Base-by-base conservation (phyloP, 2,329 filamentous ascomycete species). In the Thermoascus crustaceus region DNA sequence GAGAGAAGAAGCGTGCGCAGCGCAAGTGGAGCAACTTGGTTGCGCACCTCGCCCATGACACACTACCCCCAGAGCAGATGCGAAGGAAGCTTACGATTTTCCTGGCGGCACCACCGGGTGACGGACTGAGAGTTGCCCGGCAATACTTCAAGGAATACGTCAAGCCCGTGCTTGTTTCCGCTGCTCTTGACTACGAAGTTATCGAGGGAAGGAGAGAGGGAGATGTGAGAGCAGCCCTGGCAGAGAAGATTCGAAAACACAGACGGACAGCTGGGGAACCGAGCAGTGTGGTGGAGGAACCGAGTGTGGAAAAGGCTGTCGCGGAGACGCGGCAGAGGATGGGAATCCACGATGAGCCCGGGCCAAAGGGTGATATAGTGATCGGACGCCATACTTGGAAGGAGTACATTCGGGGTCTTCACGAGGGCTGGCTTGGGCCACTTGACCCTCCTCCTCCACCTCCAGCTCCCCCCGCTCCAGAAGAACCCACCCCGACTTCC, bases 61-160 rank as follows among this genome's bases (percentile, higher is more conserved):
- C 81, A 30, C 63, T 96, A n/a, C 63, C 75, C 14, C 66, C 82
- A 20, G 80, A 76, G 48, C 74, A 80, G 48, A 76, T 94, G 58
- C 85, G 85, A 30, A 79, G 91, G 40, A 86, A 82, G 54, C 69
- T 98, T 44, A 91, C 87, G 23, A 75, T 98, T 38, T 91, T 85
- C 60, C 71, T 98, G 35, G 78, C 85, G 43, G 81, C 83, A 3
- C 88, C 91, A 4, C 91, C 91, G 0, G 85, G 82, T 8, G 89
- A 96, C 61, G 82, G 85, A 4, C 66, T 96, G 35, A 76, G 87
- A 38, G 65, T 76, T 26, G 85, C 88, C n/a, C 82, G 94, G 50
- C 87, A 96, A 48, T 88, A 96, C 63, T 98, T 94, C 62, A 81
- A 87, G 53, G 85, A 94, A 58, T 98, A 95, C 56, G 76, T 95